These are phyloP conservation scores for Mallotus repandus DNA, from an alignment of 441 rosid species.

Conservation along the genomic window DNA sequence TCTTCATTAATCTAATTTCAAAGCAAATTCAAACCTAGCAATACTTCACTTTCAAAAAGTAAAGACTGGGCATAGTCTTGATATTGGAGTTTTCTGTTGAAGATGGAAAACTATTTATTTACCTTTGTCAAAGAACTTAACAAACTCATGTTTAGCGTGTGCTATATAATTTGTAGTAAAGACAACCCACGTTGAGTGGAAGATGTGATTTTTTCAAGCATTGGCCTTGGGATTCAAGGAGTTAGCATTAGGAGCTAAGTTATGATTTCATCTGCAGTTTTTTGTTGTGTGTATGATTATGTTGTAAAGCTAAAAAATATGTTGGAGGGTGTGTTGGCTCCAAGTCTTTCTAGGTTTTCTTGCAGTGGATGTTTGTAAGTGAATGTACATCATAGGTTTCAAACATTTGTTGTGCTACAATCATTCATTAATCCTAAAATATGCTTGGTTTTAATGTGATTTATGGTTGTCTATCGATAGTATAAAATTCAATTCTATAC, in stretches of 20 bases:
- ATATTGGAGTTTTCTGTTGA: background rate
- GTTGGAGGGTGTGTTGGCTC: slow-evolving; percentile 21
- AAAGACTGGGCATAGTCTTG: background rate
- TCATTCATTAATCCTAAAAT: slow-evolving; percentile 23
- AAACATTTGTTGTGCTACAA: slow-evolving; percentile 22
- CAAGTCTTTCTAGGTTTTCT: slow-evolving; percentile 13
- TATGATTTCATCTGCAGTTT: slow-evolving; percentile 22
- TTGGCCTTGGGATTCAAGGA: slow-evolving; percentile 13
- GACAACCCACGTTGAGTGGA: slow-evolving; percentile 60
- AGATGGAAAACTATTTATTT: background rate
- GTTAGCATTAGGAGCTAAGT: slow-evolving; percentile 23
- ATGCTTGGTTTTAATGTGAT: slow-evolving; percentile 23
- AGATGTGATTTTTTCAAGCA: slow-evolving; percentile 42
- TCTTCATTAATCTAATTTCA: no score
- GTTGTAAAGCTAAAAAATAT: slow-evolving; percentile 25
- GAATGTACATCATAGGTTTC: slow-evolving; percentile 55
- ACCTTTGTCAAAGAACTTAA: background rate
- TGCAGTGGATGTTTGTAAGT: slow-evolving; percentile 36
- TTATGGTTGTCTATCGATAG: slow-evolving; percentile 14
- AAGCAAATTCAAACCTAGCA: background rate
- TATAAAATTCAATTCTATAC: background rate
- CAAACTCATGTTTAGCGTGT: background rate
- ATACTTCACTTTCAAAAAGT: background rate
- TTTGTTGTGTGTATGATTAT: slow-evolving; percentile 32
- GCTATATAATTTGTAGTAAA: slow-evolving; percentile 42